Percentiles rank a stretch among this genome's conserved stretches.
phyloP scores from a whole-genome alignment of 805 yeast species.

The Candida corydali region DNA sequence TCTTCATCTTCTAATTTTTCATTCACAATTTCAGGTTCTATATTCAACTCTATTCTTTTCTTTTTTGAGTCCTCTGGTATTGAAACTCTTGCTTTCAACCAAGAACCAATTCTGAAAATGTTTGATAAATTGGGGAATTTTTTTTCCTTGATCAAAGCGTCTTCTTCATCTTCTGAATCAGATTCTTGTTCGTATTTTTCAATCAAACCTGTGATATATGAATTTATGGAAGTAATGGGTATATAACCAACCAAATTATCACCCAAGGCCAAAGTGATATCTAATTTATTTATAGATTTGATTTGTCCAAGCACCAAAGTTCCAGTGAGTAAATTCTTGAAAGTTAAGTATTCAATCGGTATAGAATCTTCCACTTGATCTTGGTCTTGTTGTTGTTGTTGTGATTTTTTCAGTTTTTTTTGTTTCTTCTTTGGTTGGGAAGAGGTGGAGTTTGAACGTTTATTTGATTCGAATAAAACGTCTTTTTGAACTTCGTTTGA shows the following conservation, averaged over 20 bases:
- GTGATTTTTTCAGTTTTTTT: constrained; percentile 18
- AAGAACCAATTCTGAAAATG: constrained; percentile 70
- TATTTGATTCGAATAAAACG: constrained; percentile 62
- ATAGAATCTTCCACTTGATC: constrained; percentile 31
- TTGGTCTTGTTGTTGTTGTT: constrained; percentile 14
- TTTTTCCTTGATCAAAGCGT: constrained; percentile 20
- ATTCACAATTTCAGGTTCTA: constrained; percentile 75
- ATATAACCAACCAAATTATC: constrained; percentile 78
- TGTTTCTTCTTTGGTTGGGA: constrained; percentile 21
- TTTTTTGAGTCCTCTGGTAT: constrained; percentile 44
- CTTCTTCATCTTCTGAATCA: constrained; percentile 34
- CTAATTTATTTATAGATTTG: constrained; percentile 53
- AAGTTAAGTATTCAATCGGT: constrained; percentile 58
- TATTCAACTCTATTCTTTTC: constrained; percentile 64
- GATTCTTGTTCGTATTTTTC: constrained; percentile 50
- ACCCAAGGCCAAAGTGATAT: constrained; percentile 67
- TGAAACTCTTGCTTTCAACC: constrained; percentile 79
- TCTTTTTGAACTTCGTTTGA: constrained; percentile 90
- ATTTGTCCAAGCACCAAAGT: constrained; percentile 76
- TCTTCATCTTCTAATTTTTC: constrained; percentile 60
- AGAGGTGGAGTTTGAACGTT: constrained; percentile 25
- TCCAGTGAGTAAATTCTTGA: constrained; percentile 66
- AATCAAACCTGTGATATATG: constrained; percentile 51
- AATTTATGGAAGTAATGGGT: constrained; percentile 69
- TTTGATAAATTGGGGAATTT: constrained; percentile 54